phyloP scores from a whole-genome alignment of 257 asterid genomes.

The Leptodermis oblonga region DNA sequence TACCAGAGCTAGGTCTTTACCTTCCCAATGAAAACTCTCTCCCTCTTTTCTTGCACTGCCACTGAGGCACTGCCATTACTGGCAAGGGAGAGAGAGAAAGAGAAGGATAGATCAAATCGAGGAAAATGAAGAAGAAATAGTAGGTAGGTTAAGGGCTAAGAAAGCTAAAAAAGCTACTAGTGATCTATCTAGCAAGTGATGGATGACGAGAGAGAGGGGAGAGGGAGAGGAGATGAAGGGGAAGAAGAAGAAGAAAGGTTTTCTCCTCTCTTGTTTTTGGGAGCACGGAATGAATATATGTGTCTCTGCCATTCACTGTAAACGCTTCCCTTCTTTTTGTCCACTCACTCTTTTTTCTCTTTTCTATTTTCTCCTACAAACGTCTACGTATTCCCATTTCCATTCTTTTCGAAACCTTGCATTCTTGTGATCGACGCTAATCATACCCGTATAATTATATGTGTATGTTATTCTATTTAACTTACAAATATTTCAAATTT shows the following conservation, averaged over 20 bases:
- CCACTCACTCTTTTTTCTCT: no score
- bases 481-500: no score
- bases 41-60: conserved; percentile 67
- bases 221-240: background rate
- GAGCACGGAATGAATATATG: conserved; percentile 29
- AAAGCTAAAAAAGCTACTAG: background rate
- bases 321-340: conserved; percentile 19
- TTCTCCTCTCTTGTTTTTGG: conserved; percentile 22
- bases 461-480: no score
- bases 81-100: conserved; percentile 34
- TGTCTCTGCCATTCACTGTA: conserved; percentile 8
- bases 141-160: background rate
- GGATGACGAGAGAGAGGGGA: conserved; percentile 14
- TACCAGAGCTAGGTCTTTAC: no score
- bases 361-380: no score
- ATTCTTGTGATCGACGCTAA: no score
- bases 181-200: background rate
- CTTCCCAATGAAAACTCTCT: conserved; percentile 89
- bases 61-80: conserved; percentile 73
- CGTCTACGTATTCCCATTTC: no score
- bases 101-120: conserved; percentile 40
- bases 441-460: no score
- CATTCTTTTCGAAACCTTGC: no score
- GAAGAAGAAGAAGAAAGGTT: conserved; percentile 2
- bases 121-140: conserved; percentile 11